A percentile compares a stretch with the other conserved stretches of the same genome.
Conservation (phyloP, 768 basidiomycete genomes). For the Amanita polypyramis region DNA sequence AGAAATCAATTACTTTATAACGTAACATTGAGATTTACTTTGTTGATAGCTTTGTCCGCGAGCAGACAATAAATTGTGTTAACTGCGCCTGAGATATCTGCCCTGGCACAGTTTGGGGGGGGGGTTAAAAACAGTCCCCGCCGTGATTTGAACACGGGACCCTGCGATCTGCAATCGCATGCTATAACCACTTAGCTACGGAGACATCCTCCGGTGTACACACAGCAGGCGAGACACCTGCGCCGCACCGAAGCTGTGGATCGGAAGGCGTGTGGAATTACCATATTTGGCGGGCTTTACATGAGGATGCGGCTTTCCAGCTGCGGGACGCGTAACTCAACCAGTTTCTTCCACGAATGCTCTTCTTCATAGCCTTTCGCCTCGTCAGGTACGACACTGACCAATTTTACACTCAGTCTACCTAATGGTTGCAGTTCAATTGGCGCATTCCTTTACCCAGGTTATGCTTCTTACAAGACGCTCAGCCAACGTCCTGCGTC, state of each 20-base stretch:
- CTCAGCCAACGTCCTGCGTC: slow-evolving; percentile 80
- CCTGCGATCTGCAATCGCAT: slow-evolving; percentile 8
- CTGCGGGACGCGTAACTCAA: background rate
- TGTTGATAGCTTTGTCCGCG: no score
- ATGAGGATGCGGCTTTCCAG: background rate
- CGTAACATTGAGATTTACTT: no score
- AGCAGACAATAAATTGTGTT: no score
- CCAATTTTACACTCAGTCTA: slow-evolving; percentile 4
- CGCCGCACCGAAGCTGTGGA: no score
- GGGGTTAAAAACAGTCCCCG: slow-evolving; percentile 4
- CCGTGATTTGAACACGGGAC: slow-evolving; percentile 8
- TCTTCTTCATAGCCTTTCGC: slow-evolving; percentile 39
- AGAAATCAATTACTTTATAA: background rate
- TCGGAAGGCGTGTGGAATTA: background rate
- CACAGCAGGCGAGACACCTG: no score
- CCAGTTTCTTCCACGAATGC: slow-evolving; percentile 19
- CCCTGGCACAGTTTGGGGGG: no score
- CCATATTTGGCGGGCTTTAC: background rate
- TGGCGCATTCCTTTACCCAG: slow-evolving; percentile 80
- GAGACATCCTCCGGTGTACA: background rate
- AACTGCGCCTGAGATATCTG: no score
- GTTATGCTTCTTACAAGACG: slow-evolving; percentile 95
- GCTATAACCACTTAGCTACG: slow-evolving; percentile 9
- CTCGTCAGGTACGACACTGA: slow-evolving; percentile 28
- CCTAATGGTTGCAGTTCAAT: slow-evolving; percentile 36